Conservation (phyloP, 2,329 filamentous ascomycete genomes). For the Aspergillus sp. region DNA sequence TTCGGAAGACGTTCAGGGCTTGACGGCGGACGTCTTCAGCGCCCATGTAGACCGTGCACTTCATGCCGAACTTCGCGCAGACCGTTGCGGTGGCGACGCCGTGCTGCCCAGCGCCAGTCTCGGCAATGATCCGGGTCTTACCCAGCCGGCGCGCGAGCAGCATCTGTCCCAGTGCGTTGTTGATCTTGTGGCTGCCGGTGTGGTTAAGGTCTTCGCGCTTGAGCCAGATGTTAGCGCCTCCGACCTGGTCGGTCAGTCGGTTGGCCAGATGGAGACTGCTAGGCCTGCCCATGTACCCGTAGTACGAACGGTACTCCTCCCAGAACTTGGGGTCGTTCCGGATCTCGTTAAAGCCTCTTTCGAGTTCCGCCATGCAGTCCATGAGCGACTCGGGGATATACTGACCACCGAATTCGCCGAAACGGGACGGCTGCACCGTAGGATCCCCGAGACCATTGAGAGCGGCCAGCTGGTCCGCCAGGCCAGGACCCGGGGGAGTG, state of each 20-base stretch:
- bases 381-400: slow-evolving; percentile 97
- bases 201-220: slow-evolving; percentile 98
- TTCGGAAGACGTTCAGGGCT: slow-evolving; percentile 95
- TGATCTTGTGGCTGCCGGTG: slow-evolving; percentile 98
- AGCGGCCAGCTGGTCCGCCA: slow-evolving; percentile 76
- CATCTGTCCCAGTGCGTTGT: slow-evolving; percentile 92
- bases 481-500: slow-evolving; percentile 49
- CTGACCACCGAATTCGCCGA: slow-evolving; percentile 93
- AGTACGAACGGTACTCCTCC: slow-evolving; percentile 93
- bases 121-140: slow-evolving; percentile 95
- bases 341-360: slow-evolving; percentile 81
- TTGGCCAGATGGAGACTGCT: slow-evolving; percentile 85
- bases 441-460: slow-evolving; percentile 56
- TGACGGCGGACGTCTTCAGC: slow-evolving; percentile 94
- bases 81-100: slow-evolving; percentile 96
- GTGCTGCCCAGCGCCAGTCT: slow-evolving; percentile 95
- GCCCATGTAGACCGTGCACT: slow-evolving; percentile 97
- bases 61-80: slow-evolving; percentile 96
- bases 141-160: slow-evolving; percentile 76
- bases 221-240: slow-evolving; percentile 92
- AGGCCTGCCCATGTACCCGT: slow-evolving; percentile 92
- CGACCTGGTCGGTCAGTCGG: slow-evolving; percentile 76
- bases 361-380: slow-evolving; percentile 87
- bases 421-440: slow-evolving; percentile 66
- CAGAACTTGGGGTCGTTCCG: slow-evolving; percentile 85